A percentile compares a stretch with the other conserved stretches of the same genome.
These are phyloP conservation scores for Kondoa malvinella DNA, from an alignment of 768 basidiomycete genomes.

Conservation along the genomic window DNA sequence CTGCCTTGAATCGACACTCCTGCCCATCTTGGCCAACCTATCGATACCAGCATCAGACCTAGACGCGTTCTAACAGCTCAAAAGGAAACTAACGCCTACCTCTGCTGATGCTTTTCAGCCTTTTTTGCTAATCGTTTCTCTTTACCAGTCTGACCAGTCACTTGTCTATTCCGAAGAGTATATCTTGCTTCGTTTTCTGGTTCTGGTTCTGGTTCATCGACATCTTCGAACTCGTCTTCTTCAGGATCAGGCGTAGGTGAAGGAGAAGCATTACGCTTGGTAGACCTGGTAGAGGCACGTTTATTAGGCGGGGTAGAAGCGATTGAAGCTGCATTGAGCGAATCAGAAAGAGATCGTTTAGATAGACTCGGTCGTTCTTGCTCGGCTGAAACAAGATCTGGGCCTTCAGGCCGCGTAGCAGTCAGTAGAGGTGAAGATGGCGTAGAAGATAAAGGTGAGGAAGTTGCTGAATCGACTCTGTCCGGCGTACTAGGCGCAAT, in stretches of 20 bases:
- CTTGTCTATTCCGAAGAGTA: not conserved
- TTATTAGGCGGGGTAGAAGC: not conserved
- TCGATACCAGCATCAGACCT: too few relatives aligned
- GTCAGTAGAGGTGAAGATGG: not conserved
- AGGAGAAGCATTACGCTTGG: too few relatives aligned
- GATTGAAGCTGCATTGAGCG: not conserved
- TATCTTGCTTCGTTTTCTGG: not conserved
- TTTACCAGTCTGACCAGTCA: not conserved
- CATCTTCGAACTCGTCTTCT: not conserved
- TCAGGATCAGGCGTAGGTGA: too few relatives aligned
- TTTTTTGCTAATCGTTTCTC: not conserved
- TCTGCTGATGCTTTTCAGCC: not conserved
- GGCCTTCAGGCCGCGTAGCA: too few relatives aligned
- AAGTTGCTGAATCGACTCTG: not conserved
- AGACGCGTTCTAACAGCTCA: not conserved
- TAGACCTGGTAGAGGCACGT: too few relatives aligned
- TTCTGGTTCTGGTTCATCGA: not conserved
- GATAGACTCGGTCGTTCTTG: too few relatives aligned
- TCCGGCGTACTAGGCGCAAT: not conserved
- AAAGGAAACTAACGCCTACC: not conserved
- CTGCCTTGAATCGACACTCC: too few relatives aligned
- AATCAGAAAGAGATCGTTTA: conserved; percentile 1
- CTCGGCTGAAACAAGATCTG: too few relatives aligned
- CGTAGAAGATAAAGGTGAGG: not conserved
- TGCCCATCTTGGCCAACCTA: too few relatives aligned